A percentile compares a stretch with the other conserved stretches of the same genome.
Evolutionary conservation across 1,284 basidiomycete species (phyloP).

Genomic region (Rhodotorula mucilaginosa): DNA sequence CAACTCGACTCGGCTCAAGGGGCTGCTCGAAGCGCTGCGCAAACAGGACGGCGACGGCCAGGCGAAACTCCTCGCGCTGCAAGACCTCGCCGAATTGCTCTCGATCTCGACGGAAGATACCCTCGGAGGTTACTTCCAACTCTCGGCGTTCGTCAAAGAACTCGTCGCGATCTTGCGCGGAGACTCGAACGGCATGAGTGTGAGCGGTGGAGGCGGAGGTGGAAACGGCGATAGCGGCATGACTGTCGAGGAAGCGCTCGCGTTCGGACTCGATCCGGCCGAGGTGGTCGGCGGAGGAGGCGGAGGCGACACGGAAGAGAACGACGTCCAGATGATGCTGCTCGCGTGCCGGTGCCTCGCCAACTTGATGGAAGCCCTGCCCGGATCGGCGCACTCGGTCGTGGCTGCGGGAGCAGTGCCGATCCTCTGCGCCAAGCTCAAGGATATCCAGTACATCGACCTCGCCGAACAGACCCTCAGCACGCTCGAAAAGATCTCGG

Average conservation of each 20-base stretch:
- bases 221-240: constrained; percentile 53
- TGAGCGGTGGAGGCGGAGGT: constrained; percentile 27
- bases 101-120: constrained; percentile 98
- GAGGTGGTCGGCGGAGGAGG: constrained; percentile 20
- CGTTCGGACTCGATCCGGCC: constrained; percentile 48
- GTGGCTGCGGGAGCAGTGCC: constrained; percentile 93
- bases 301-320: constrained; percentile 32
- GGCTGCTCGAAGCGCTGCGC: constrained; percentile 77
- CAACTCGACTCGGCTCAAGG: constrained; percentile 79
- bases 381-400: constrained; percentile 87
- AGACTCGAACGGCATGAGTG: constrained; percentile 47
- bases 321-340: constrained; percentile 60
- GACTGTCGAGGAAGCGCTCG: constrained; percentile 52
- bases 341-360: constrained; percentile 91
- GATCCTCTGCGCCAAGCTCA: constrained; percentile 88
- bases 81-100: constrained; percentile 90
- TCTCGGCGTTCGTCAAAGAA: constrained; percentile 87
- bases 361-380: constrained; percentile 93
- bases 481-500: constrained; percentile 93
- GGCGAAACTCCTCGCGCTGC: constrained; percentile 80
- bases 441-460: constrained; percentile 94
- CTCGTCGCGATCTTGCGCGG: constrained; percentile 89
- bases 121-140: constrained; percentile 87
- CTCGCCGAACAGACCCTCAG: constrained; percentile 92
- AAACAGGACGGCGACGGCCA: constrained; percentile 58